Percentiles rank a stretch among this genome's conserved stretches.
phyloP scores from a whole-genome alignment of 2,329 filamentous ascomycete species.

The Periconia sp. region DNA sequence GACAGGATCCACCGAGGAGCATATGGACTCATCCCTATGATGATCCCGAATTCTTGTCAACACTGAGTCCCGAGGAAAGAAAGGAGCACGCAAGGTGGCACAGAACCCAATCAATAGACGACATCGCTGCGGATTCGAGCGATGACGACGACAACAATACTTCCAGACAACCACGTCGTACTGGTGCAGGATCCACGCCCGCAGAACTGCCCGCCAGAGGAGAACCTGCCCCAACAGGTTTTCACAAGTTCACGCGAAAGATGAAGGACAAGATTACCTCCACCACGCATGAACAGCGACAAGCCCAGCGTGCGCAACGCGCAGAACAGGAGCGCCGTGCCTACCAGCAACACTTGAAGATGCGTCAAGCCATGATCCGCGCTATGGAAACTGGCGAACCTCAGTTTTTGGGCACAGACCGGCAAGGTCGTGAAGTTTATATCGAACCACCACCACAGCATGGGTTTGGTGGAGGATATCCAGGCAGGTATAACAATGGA shows the following conservation, averaged over 20 bases:
- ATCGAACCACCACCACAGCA: slow-evolving; percentile 53
- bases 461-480: neutral
- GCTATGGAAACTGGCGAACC: slow-evolving; percentile 59
- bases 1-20: slow-evolving; percentile 54
- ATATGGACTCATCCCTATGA: slow-evolving; percentile 66
- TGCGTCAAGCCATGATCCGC: slow-evolving; percentile 54
- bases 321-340: slow-evolving; percentile 54
- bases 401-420: slow-evolving; percentile 58
- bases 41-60: slow-evolving; percentile 56
- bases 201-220: slow-evolving; percentile 6
- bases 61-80: slow-evolving; percentile 53
- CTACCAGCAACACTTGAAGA: slow-evolving; percentile 56
- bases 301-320: slow-evolving; percentile 47
- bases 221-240: slow-evolving; percentile 29
- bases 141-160: slow-evolving; percentile 28
- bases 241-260: slow-evolving; percentile 55
- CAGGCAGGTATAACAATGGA: slow-evolving; percentile 8
- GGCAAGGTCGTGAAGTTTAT: slow-evolving; percentile 58
- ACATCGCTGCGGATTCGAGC: slow-evolving; percentile 48
- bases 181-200: neutral
- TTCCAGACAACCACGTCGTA: slow-evolving; percentile 10
- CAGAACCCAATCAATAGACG: slow-evolving; percentile 43
- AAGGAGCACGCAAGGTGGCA: slow-evolving; percentile 47
- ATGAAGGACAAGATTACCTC: slow-evolving; percentile 63
- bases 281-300: slow-evolving; percentile 59